phyloP scores from a whole-genome alignment of 768 basidiomycete genomes.

The Mycena venus region DNA sequence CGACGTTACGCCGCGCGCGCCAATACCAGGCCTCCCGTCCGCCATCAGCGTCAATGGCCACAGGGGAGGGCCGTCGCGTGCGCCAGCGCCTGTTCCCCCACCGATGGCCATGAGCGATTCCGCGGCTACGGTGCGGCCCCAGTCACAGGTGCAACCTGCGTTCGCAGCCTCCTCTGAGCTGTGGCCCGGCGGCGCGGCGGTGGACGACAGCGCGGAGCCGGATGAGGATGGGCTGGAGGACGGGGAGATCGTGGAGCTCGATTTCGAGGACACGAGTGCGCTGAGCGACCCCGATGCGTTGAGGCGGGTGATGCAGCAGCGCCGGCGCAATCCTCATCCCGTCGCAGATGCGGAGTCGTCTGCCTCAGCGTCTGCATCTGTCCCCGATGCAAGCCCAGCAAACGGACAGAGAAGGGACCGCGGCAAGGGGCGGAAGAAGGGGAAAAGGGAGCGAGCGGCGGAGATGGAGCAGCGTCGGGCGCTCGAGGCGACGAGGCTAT shows the following conservation, averaged over 20 bases:
- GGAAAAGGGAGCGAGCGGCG: constrained; percentile 51
- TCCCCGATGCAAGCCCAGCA: neutral
- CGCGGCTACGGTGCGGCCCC: constrained; percentile 14
- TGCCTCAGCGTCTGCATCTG: constrained; percentile 19
- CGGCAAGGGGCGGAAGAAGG: constrained; percentile 44
- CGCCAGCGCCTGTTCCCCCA: constrained; percentile 1
- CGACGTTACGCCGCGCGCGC: constrained; percentile 77
- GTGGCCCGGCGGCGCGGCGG: constrained; percentile 74
- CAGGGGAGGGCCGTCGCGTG: too few relatives aligned
- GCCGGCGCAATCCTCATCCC: constrained; percentile 37
- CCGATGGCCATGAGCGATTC: constrained; percentile 16
- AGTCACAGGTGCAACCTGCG: neutral
- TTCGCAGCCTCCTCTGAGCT: constrained; percentile 58
- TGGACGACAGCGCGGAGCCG: constrained; percentile 52
- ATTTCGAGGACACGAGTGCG: constrained; percentile 80
- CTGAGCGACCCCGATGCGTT: constrained; percentile 78
- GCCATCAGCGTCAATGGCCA: constrained; percentile 14
- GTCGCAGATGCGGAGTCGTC: neutral
- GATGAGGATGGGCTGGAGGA: constrained; percentile 48
- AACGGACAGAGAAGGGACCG: constrained; percentile 16
- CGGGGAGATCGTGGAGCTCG: constrained; percentile 79
- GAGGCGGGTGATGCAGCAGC: constrained; percentile 47
- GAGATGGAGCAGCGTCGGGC: constrained; percentile 52
- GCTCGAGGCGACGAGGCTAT: constrained; percentile 46
- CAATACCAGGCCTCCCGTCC: constrained; percentile 40